These are phyloP conservation scores for Thalassiosira hispida DNA, from an alignment of 352 stramenopile genomes.

Conservation along the genomic window DNA sequence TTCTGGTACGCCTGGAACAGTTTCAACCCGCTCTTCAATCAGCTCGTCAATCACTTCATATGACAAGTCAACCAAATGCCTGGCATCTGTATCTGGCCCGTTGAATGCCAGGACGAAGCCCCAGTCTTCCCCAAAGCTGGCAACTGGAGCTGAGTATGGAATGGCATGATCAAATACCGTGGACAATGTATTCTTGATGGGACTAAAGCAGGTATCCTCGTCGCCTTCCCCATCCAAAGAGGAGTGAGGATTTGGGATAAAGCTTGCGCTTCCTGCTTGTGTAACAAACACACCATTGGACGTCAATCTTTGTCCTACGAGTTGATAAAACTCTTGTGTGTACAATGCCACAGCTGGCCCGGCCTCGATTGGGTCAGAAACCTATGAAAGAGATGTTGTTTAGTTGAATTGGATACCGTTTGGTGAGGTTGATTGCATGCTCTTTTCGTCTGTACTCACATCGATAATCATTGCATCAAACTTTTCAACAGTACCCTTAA, in stretches of 20 bases:
- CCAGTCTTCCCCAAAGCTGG: constrained; percentile 93
- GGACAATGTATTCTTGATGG: constrained; percentile 92
- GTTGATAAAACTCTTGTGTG: constrained; percentile 92
- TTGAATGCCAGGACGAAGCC: constrained; percentile 92
- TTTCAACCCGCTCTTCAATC: constrained; percentile 78
- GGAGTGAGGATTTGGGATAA: constrained; percentile 77
- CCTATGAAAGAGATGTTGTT: too few species aligned
- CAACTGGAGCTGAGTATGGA: constrained; percentile 91
- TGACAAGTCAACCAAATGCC: constrained; percentile 16
- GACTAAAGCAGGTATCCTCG: constrained; percentile 91
- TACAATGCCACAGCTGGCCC: constrained; percentile 90
- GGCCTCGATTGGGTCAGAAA: constrained; percentile 92
- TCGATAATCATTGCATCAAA: constrained; percentile 97
- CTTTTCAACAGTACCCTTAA: constrained; percentile 78
- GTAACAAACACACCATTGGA: constrained; percentile 89
- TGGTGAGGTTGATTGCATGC: constrained; percentile 91
- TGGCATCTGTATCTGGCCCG: constrained; percentile 5
- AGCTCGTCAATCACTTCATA: constrained; percentile 75
- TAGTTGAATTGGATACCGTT: constrained; percentile 83
- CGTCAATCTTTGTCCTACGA: constrained; percentile 69
- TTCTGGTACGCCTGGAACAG: constrained; percentile 41
- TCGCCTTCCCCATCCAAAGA: constrained; percentile 86
- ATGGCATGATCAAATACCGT: constrained; percentile 92
- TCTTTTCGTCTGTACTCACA: too few species aligned
- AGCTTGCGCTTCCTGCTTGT: constrained; percentile 90